These are phyloP conservation scores for Houttuynia cordata DNA, from an alignment of 164 flowering plant genomes.

Conservation along the genomic window DNA sequence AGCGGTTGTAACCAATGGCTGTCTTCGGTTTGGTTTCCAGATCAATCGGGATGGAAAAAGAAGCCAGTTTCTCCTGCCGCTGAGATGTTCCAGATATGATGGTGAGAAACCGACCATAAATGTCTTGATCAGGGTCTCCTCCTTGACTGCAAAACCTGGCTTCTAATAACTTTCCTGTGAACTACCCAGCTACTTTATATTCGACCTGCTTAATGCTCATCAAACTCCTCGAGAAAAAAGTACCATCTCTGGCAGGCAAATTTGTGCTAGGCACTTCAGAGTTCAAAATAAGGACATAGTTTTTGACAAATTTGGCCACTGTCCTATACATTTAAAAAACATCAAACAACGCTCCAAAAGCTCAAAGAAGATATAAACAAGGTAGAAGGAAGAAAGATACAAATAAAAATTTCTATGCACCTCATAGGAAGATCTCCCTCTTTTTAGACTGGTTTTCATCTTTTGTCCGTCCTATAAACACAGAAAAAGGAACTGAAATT, in stretches of 20 bases:
- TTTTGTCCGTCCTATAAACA: too few relatives aligned
- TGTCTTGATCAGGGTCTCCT: background rate
- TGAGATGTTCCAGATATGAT: background rate
- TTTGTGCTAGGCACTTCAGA: too few relatives aligned
- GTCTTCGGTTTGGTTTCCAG: background rate
- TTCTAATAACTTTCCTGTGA: background rate
- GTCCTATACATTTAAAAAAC: too few relatives aligned
- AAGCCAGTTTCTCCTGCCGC: background rate
- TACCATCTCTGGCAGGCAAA: background rate
- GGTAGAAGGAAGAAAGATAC: too few relatives aligned
- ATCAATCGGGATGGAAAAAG: background rate
- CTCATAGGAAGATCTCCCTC: too few relatives aligned
- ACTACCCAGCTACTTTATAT: background rate
- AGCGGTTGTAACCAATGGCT: background rate
- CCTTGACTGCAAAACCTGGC: background rate
- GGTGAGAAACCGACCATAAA: background rate
- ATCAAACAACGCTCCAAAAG: background rate
- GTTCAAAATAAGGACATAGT: too few relatives aligned
- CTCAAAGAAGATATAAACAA: background rate
- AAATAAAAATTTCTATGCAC: too few relatives aligned
- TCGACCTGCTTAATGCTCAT: background rate
- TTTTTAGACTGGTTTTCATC: too few relatives aligned
- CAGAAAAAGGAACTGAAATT: too few relatives aligned
- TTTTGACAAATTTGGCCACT: too few relatives aligned
- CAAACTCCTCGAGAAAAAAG: background rate